phyloP scores from a whole-genome alignment of 768 basidiomycete species.

The Naematelia aurantialba region DNA sequence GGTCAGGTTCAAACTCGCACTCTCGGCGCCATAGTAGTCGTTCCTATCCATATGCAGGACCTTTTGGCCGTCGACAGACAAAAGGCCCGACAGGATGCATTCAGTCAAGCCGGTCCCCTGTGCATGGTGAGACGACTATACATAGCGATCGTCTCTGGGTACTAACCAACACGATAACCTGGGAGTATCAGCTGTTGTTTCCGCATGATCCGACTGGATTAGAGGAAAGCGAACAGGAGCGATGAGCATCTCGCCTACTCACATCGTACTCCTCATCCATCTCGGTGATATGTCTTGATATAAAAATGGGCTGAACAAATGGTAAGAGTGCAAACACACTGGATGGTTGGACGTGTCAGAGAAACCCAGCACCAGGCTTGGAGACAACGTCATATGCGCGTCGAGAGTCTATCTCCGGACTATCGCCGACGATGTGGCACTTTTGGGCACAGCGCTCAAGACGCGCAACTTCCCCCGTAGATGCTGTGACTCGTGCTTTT shows the following conservation, averaged over 20 bases:
- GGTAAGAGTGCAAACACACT: no score
- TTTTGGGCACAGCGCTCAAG: conserved; percentile 3
- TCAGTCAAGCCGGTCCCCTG: conserved; percentile 97
- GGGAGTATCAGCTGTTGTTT: conserved; percentile 2
- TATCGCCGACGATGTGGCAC: not conserved
- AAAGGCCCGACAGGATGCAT: conserved; percentile 93
- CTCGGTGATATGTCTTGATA: conserved; percentile 22
- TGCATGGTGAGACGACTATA: conserved; percentile 51
- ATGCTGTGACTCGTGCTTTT: not conserved
- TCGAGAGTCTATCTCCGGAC: not conserved
- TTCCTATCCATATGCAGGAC: conserved; percentile 83
- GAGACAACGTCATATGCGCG: not conserved
- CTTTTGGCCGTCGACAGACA: conserved; percentile 99
- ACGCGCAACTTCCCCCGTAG: no score
- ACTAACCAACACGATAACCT: conserved; percentile 49
- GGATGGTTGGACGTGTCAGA: no score
- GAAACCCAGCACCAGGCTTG: no score
- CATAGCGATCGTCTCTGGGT: not conserved
- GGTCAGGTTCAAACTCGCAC: conserved; percentile 92
- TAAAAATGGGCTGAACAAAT: no score
- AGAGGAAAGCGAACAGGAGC: not conserved
- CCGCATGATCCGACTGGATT: not conserved
- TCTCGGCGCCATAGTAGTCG: conserved; percentile 98
- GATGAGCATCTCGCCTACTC: conserved; percentile 24
- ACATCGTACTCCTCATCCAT: conserved; percentile 99